Evolutionary conservation across 75 land plant genomes (phyloP), one percentile per base, ranked within the genome.

Genomic region (Picea glauca): DNA sequence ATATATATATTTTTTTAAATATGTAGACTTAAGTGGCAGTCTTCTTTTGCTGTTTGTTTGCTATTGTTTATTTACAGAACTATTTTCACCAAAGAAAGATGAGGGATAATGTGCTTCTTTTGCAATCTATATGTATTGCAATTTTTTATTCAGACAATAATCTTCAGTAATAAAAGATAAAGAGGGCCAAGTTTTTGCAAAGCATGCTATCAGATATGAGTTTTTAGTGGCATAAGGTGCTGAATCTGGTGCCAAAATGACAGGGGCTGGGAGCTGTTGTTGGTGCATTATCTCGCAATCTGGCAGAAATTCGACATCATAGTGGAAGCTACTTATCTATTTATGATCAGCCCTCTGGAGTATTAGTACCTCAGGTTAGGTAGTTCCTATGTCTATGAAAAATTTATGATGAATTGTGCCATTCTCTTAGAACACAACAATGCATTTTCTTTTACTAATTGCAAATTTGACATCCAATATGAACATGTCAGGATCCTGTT

Each of bases 221-320:
- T 9, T 50, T 50, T 50, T 66, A 33, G 13, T 66, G 70, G 54
- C 21, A 13, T 21, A 74, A 40, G 5, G n/a, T 43, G 38, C 23
- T 38, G 56, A 66, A 74, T 74, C 26, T 46, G 58, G 18, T 32
- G 13, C 40, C 40, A 66, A 68, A 68, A 68, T 54, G 60, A 54
- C 78, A 83, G 85, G 85, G 85, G 38, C 72, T 83, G 56, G 85
- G 82, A n/a, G 85, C 83, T 33, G 77, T 84, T 83, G 83, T 84
- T 60, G 85, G 79, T 54, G 83, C 85, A 59, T 63, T 84, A 65
- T 75, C 85, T 43, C 77, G 43, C 12, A 77, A 76, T 23, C 82
- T 84, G 61, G 78, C 63, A 38, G 85, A 84, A 72, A 31, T 84
- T 26, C 75, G 68, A 65, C n/a, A 78, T 67, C 20, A 50, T 13